Evolutionary conservation across 2,329 filamentous ascomycete genomes (phyloP).

Genomic region (Colletotrichum viniferum): DNA sequence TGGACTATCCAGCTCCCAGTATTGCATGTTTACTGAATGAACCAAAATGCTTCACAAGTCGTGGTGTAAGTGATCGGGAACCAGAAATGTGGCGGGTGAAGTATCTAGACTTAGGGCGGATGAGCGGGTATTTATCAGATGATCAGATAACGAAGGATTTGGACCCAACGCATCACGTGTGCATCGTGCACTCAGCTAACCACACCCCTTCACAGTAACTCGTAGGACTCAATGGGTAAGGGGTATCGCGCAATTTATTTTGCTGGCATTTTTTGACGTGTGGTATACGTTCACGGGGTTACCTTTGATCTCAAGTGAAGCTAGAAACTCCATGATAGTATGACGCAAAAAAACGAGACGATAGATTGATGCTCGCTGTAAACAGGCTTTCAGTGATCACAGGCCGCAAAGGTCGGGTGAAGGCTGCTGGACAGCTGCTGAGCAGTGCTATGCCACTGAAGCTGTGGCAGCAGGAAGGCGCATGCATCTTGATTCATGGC

Average conservation of each 20-base stretch:
- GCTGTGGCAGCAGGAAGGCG: background rate
- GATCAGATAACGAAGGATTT: background rate
- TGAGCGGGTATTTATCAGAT: background rate
- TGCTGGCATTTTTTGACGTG: background rate
- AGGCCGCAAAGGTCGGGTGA: background rate
- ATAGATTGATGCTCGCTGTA: background rate
- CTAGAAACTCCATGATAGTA: background rate
- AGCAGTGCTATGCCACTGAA: background rate
- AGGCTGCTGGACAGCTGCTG: background rate
- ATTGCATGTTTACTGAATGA: background rate
- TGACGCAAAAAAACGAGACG: background rate
- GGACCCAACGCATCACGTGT: background rate
- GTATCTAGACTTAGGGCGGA: background rate
- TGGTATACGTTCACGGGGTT: background rate
- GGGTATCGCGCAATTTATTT: background rate
- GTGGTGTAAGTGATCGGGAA: background rate
- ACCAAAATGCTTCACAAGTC: background rate
- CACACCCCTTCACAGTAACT: background rate
- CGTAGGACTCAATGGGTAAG: background rate
- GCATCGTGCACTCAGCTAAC: slow-evolving; percentile 52
- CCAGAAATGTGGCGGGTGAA: background rate
- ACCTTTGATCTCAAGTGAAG: background rate
- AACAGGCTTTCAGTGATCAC: background rate
- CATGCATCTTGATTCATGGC: background rate
- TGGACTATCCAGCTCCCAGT: background rate